phyloP scores from a whole-genome alignment of 75 land plant species.

The Pinus tabuliformis region DNA sequence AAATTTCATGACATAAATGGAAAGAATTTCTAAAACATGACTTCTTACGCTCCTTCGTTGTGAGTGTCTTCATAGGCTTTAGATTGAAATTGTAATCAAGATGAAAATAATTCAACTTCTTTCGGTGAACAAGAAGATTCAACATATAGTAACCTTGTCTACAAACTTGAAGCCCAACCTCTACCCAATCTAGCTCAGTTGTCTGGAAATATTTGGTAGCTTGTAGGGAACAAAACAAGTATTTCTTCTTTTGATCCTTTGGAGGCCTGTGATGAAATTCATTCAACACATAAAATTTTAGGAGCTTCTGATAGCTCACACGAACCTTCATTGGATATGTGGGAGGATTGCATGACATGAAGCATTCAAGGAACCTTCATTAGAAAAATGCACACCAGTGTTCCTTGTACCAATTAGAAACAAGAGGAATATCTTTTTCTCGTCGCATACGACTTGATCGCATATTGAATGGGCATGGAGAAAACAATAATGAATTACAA shows the following conservation, averaged over 20 bases:
- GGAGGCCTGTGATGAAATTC: constrained; percentile 98
- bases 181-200: constrained; percentile 98
- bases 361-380: not conserved
- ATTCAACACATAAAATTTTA: constrained; percentile 95
- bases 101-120: constrained; percentile 96
- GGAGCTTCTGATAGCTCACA: constrained; percentile 94
- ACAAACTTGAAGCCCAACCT: constrained; percentile 97
- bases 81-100: constrained; percentile 97
- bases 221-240: constrained; percentile 86
- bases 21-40: constrained; percentile 99
- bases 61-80: constrained; percentile 97
- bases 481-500: constrained; percentile 91
- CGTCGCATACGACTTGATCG: constrained; percentile 92
- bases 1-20: constrained; percentile 93
- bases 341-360: constrained; percentile 71
- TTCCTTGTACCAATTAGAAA: constrained; percentile 99
- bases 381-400: constrained; percentile 67
- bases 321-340: constrained; percentile 98
- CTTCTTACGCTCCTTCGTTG: constrained; percentile 98
- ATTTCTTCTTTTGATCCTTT: constrained; percentile 98
- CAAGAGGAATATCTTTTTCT: constrained; percentile 96
- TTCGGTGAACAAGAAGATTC: constrained; percentile 92
- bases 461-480: constrained; percentile 98
- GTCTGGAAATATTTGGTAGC: constrained; percentile 98
- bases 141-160: constrained; percentile 99